These are phyloP conservation scores for Apiospora koreana DNA, from an alignment of 2,329 filamentous ascomycete genomes.

Conservation along the genomic window DNA sequence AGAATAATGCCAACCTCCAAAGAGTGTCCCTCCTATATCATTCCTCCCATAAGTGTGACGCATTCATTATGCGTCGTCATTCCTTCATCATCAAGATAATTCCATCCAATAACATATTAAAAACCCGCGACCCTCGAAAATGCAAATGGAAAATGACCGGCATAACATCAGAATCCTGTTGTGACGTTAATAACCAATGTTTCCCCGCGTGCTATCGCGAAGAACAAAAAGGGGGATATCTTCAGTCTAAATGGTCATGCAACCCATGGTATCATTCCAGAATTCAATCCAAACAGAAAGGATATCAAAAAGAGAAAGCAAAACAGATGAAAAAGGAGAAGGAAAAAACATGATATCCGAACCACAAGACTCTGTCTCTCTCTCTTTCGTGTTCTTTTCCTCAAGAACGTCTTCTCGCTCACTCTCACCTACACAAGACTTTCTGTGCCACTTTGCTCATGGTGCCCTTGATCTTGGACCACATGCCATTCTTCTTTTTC, in stretches of 20 bases:
- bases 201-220: not conserved
- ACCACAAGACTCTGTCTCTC: not conserved
- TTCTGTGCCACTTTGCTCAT: not conserved
- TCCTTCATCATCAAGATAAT: not conserved
- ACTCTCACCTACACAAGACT: not conserved
- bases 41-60: not conserved
- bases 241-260: conserved; percentile 2
- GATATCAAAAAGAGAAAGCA: not conserved
- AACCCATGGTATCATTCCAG: not conserved
- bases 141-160: not conserved
- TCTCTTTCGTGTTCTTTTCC: not conserved
- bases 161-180: not conserved
- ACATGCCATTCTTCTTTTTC: conserved; percentile 21
- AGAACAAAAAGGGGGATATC: not conserved
- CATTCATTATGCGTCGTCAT: not conserved
- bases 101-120: not conserved
- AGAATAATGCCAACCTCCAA: not conserved
- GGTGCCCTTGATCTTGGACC: not conserved
- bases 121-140: not conserved
- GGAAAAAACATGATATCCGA: not conserved
- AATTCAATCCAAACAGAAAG: not conserved
- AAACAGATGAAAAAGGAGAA: not conserved
- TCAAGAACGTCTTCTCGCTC: not conserved
- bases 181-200: not conserved
- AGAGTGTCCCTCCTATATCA: not conserved